Percentiles rank a stretch among this genome's conserved stretches.
These are phyloP conservation scores for Yarrowia galli DNA, from an alignment of 1,139 yeast species.

Conservation along the genomic window DNA sequence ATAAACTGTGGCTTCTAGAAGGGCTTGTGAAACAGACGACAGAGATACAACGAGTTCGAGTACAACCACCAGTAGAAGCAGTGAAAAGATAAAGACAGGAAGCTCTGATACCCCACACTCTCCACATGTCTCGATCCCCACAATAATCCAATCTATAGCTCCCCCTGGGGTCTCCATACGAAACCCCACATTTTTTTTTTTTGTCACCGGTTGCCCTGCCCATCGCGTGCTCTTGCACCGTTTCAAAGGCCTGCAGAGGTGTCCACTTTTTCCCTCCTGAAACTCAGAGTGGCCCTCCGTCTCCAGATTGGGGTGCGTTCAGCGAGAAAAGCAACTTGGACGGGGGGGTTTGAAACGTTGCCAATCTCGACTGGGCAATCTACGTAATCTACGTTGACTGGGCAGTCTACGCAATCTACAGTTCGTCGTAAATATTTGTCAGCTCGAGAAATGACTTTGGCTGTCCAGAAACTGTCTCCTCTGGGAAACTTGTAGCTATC, in stretches of 20 bases:
- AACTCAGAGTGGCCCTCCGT: not conserved
- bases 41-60: too few species aligned
- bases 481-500: not conserved
- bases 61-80: too few species aligned
- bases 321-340: constrained; percentile 5
- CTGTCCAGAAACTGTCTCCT: not conserved
- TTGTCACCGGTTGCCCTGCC: not conserved
- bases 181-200: not conserved
- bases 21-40: too few species aligned
- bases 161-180: too few species aligned
- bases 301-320: not conserved
- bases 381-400: too few species aligned
- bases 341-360: too few species aligned
- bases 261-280: not conserved
- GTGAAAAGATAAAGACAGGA: too few species aligned
- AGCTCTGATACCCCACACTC: too few species aligned
- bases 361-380: too few species aligned
- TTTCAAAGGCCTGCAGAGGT: not conserved
- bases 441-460: not conserved
- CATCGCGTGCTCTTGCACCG: constrained; percentile 1
- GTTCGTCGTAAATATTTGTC: not conserved
- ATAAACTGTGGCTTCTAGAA: constrained; percentile 14
- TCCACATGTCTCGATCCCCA: not conserved
- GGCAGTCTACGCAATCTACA: too few species aligned
- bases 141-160: too few species aligned